A percentile compares a stretch with the other conserved stretches of the same genome.
These are phyloP conservation scores for Candida michaelii DNA, from an alignment of 805 yeast genomes.

Conservation along the genomic window DNA sequence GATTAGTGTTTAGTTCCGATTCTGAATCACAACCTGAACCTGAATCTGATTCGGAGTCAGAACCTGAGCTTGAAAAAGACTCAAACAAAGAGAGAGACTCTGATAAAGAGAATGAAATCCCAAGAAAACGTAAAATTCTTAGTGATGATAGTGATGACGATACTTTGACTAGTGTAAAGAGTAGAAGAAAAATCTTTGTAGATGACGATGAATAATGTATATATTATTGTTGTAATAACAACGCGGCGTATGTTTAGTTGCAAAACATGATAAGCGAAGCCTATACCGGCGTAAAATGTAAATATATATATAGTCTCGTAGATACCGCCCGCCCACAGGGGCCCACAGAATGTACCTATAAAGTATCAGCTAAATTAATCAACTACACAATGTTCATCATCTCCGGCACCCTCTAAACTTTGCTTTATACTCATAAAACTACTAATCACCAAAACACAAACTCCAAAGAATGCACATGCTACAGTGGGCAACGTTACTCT, in stretches of 20 bases:
- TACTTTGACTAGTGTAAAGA: conserved; percentile 14
- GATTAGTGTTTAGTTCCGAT: conserved; percentile 11
- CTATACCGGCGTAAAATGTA: no score
- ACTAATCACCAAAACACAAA: conserved; percentile 75
- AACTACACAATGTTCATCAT: conserved; percentile 51
- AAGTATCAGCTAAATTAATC: conserved; percentile 20
- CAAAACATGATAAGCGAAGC: no score
- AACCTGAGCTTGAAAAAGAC: neutral
- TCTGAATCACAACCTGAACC: conserved; percentile 6
- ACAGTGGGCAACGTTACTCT: conserved; percentile 56
- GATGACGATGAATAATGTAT: conserved; percentile 26
- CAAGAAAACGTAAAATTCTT: conserved; percentile 8
- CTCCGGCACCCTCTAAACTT: conserved; percentile 32
- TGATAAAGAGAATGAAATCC: conserved; percentile 14
- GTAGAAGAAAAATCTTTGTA: conserved; percentile 24
- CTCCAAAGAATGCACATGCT: conserved; percentile 68
- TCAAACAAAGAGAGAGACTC: neutral
- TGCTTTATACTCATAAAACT: conserved; percentile 66
- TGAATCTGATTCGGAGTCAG: conserved; percentile 4
- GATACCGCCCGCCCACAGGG: no score
- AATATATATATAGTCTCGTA: no score
- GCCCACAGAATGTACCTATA: no score
- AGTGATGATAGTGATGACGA: conserved; percentile 19
- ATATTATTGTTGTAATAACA: conserved; percentile 18
- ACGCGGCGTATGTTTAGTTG: no score